phyloP scores from a whole-genome alignment of 192 early-diverging fungal species.

The Backusella parvicylindrica region DNA sequence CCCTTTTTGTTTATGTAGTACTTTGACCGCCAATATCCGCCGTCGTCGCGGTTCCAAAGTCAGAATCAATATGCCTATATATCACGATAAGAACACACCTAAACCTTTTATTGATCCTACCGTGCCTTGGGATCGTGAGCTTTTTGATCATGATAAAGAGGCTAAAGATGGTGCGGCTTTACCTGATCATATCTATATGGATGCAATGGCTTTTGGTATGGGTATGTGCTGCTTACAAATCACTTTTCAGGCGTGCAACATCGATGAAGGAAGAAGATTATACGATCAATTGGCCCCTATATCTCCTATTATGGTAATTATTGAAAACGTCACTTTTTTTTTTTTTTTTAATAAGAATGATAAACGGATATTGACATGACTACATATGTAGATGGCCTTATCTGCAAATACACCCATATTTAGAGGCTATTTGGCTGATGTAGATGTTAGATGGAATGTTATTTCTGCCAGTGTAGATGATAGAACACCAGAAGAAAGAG shows the following conservation, averaged over 20 bases:
- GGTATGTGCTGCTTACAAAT: slow-evolving; percentile 97
- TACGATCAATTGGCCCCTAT: slow-evolving; percentile 95
- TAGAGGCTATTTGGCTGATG: slow-evolving; percentile 91
- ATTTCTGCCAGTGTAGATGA: slow-evolving; percentile 93
- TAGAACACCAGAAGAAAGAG: slow-evolving; percentile 88
- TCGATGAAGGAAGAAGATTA: slow-evolving; percentile 86
- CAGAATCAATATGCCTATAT: slow-evolving; percentile 94
- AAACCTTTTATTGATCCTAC: slow-evolving; percentile 81
- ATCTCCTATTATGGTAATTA: slow-evolving; percentile 80
- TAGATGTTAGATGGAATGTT: slow-evolving; percentile 97
- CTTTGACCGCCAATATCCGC: slow-evolving; percentile 92
- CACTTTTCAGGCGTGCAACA: slow-evolving; percentile 93
- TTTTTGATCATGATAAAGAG: slow-evolving; percentile 68
- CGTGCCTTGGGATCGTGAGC: slow-evolving; percentile 55
- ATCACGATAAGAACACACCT: slow-evolving; percentile 88
- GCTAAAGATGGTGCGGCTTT: slow-evolving; percentile 76
- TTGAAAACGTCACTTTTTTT: neutral
- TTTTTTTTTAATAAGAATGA: neutral
- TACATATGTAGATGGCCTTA: slow-evolving; percentile 65
- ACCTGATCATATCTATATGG: slow-evolving; percentile 97
- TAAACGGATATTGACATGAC: neutral
- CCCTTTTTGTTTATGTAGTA: slow-evolving; percentile 40
- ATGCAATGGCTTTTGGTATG: slow-evolving; percentile 99
- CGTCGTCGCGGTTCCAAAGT: slow-evolving; percentile 92
- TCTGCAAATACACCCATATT: slow-evolving; percentile 91